Conservation (phyloP, 352 stramenopile species). For the Phytophthora multivora region DNA sequence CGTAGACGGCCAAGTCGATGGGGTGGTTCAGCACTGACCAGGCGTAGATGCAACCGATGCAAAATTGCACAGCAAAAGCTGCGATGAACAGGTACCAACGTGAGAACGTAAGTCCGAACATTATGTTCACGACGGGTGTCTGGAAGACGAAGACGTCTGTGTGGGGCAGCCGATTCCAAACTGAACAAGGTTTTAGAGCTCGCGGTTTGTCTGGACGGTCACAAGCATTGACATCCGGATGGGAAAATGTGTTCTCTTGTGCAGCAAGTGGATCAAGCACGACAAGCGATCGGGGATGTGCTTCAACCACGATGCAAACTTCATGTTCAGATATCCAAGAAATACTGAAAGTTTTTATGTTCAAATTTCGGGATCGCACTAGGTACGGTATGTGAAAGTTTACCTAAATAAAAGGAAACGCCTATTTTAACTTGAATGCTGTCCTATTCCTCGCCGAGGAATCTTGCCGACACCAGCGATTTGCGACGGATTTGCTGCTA, state of each 20-base stretch:
- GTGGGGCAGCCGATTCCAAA: conserved; percentile 9
- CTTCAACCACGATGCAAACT: background rate
- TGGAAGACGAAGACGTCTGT: conserved; percentile 8
- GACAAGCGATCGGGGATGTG: background rate
- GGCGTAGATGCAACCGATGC: conserved; percentile 69
- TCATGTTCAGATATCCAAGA: too few species aligned
- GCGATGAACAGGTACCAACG: conserved; percentile 74
- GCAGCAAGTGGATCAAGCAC: background rate
- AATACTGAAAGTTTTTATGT: too few species aligned
- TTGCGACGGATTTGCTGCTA: background rate
- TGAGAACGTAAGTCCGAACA: conserved; percentile 46
- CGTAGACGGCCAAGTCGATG: conserved; percentile 55
- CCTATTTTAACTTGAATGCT: too few species aligned
- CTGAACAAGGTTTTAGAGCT: conserved; percentile 8
- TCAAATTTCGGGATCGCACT: too few species aligned
- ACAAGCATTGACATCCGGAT: background rate
- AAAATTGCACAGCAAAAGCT: conserved; percentile 64
- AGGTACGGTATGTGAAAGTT: too few species aligned
- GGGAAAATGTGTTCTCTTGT: background rate
- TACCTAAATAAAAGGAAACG: too few species aligned
- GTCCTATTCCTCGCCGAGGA: too few species aligned
- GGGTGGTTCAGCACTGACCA: conserved; percentile 75
- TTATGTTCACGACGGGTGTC: background rate
- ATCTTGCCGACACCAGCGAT: background rate
- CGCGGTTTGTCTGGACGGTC: background rate